Evolutionary conservation across 2,329 filamentous ascomycete species (phyloP).

Genomic region (Onygenales sp.): DNA sequence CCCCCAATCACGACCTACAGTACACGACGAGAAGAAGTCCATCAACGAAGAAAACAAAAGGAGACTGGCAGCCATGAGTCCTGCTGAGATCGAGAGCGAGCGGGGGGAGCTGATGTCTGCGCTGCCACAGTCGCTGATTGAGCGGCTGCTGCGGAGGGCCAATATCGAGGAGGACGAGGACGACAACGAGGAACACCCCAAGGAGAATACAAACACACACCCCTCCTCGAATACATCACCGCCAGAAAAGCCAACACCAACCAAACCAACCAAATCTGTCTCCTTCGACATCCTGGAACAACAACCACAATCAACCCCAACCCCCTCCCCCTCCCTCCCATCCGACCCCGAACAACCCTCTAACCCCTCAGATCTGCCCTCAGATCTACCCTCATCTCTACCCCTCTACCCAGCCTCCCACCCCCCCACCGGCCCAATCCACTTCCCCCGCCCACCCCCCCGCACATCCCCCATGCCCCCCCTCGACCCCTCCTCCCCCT

Average conservation of each 20-base stretch:
- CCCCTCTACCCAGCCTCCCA: conserved; percentile 30
- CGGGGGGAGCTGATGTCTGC: conserved; percentile 69
- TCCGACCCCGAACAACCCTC: no score
- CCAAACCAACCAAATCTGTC: conserved; percentile 19
- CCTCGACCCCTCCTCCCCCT: conserved; percentile 71
- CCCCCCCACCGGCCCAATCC: conserved; percentile 25
- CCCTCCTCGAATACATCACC: not conserved
- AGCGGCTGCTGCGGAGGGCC: conserved; percentile 65
- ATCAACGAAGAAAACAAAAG: conserved; percentile 79
- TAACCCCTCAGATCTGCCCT: no score
- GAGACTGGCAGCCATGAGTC: conserved; percentile 66
- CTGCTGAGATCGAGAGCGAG: conserved; percentile 70
- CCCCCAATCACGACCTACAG: conserved; percentile 14
- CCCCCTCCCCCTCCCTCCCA: conserved; percentile 1
- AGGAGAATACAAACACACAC: not conserved
- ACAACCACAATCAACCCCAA: not conserved
- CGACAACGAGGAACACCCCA: not conserved
- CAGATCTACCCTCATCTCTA: no score
- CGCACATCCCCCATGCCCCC: conserved; percentile 49
- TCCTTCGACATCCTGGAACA: conserved; percentile 16
- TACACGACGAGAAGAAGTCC: conserved; percentile 52
- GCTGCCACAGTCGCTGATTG: conserved; percentile 64
- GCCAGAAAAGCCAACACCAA: conserved; percentile 1
- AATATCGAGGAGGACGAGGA: conserved; percentile 56
- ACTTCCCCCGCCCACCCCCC: conserved; percentile 37